Base-by-base conservation (phyloP, 345 rosid genomes). In the Rhodomyrtus tomentosa region DNA sequence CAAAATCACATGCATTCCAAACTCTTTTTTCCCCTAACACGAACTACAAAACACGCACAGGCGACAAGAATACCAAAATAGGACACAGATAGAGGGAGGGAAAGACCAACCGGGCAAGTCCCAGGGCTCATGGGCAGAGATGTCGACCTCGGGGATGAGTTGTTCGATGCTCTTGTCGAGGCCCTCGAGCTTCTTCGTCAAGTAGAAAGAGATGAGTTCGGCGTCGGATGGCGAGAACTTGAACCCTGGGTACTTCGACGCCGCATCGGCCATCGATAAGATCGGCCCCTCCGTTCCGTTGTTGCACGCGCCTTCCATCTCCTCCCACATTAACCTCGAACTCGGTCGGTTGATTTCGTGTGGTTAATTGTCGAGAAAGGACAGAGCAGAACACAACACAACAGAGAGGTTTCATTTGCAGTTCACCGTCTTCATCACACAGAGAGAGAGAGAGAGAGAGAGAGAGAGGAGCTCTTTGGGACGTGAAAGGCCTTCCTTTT, bases 101-200 rank as follows among this genome's bases (percentile, higher is more conserved):
- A 50, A 22, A 32, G 22, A 50, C 56, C 59, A 48, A 95, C 98
- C 94, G 85, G 96, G 98, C 55, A 95, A 89, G 86, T 95, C 98
- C 94, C 96, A 95, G 5, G 98, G 96, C 89, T 93, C 98, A 51
- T 88, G 82, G 82, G 85, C 89, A 85, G 93, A 93, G 84, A 95
- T 90, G 55, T 95, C 98, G 25, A 95, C 85, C 83, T 93, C 93
- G 3, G 93, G 48, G 74, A 95, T 91, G 68, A 94, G 92, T 36
- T 32, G 40, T 50, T 92, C 95, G 1, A 94, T 92, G 18, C 92
- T 90, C 68, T 88, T 84, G 24, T 92, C 95, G n/a, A 84, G 83
- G 25, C 95, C 96, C 8, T 92, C 92, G 52, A 92, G 81, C 92
- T 94, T 95, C 91, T 90, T 93, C 85, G 86, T 90, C 83, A 95